Evolutionary conservation across 208 protist species (phyloP).

Genomic region (Acanthamoeba healyi): DNA sequence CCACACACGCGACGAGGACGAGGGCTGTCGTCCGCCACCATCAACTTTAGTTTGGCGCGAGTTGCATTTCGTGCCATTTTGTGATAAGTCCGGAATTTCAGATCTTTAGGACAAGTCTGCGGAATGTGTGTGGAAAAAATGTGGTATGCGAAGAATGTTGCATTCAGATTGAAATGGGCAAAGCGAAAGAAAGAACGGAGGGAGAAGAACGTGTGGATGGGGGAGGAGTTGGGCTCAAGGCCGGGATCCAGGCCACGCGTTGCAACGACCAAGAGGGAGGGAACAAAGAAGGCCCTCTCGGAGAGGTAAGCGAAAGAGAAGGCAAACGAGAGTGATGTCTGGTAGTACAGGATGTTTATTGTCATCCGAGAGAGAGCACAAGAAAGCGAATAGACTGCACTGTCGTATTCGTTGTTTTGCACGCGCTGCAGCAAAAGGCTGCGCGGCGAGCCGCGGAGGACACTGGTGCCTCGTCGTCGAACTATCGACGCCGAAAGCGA

Average conservation of each 20-base stretch:
- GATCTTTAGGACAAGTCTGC: too few species aligned
- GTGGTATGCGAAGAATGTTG: neutral
- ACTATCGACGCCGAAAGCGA: neutral
- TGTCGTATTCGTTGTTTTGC: neutral
- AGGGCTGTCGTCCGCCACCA: too few species aligned
- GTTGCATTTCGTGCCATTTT: too few species aligned
- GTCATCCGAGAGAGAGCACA: neutral
- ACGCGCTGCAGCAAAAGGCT: neutral
- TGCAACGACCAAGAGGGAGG: neutral
- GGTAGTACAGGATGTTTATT: neutral
- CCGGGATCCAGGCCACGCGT: neutral
- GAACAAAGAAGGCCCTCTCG: neutral
- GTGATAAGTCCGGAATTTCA: too few species aligned
- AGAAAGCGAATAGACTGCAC: neutral
- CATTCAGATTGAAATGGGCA: neutral
- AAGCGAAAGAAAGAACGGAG: neutral
- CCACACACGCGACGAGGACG: too few species aligned
- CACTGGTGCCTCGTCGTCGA: neutral
- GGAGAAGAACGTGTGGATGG: neutral
- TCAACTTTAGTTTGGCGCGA: too few species aligned
- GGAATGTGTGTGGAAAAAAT: too few species aligned
- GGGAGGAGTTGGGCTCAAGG: neutral
- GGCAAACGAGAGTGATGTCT: neutral
- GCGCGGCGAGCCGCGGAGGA: too few species aligned
- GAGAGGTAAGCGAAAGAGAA: too few species aligned